These are phyloP conservation scores for Pichia gijzeniarum DNA, from an alignment of 805 yeast genomes.

Conservation along the genomic window DNA sequence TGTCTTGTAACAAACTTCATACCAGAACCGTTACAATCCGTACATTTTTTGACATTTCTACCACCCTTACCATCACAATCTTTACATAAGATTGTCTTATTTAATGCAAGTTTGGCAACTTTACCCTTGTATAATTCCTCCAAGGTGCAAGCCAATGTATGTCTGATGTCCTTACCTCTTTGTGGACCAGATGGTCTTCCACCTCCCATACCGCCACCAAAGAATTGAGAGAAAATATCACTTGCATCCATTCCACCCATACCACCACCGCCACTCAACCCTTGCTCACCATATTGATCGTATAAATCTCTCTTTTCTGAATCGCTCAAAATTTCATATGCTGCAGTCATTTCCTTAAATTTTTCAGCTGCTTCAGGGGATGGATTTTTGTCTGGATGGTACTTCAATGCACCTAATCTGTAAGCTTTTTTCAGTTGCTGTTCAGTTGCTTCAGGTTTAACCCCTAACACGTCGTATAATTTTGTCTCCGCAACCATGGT, in stretches of 20 bases:
- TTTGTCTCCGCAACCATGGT: slow-evolving; percentile 76
- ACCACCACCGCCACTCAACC: slow-evolving; percentile 73
- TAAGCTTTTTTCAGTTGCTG: slow-evolving; percentile 74
- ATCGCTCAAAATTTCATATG: slow-evolving; percentile 84
- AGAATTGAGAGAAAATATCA: slow-evolving; percentile 54
- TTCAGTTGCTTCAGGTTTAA: slow-evolving; percentile 61
- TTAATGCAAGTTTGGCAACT: slow-evolving; percentile 87
- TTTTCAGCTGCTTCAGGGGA: slow-evolving; percentile 91
- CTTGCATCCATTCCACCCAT: slow-evolving; percentile 46
- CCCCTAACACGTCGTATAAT: slow-evolving; percentile 69
- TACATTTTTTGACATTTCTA: slow-evolving; percentile 82
- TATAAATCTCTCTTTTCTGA: slow-evolving; percentile 82
- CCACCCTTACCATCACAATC: slow-evolving; percentile 96
- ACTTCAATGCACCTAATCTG: slow-evolving; percentile 72
- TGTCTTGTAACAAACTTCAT: slow-evolving; percentile 87
- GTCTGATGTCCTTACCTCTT: slow-evolving; percentile 87
- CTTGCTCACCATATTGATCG: slow-evolving; percentile 91
- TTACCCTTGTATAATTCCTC: slow-evolving; percentile 95
- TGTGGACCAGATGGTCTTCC: slow-evolving; percentile 77
- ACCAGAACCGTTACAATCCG: slow-evolving; percentile 88
- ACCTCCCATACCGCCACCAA: slow-evolving; percentile 40
- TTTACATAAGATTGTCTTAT: slow-evolving; percentile 84
- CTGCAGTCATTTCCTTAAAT: slow-evolving; percentile 84
- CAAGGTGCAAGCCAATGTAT: slow-evolving; percentile 74
- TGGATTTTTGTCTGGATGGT: slow-evolving; percentile 80